These are phyloP conservation scores for Anthoceros angustus DNA, from an alignment of 225 moss, liverwort and hornwort genomes.

Conservation along the genomic window DNA sequence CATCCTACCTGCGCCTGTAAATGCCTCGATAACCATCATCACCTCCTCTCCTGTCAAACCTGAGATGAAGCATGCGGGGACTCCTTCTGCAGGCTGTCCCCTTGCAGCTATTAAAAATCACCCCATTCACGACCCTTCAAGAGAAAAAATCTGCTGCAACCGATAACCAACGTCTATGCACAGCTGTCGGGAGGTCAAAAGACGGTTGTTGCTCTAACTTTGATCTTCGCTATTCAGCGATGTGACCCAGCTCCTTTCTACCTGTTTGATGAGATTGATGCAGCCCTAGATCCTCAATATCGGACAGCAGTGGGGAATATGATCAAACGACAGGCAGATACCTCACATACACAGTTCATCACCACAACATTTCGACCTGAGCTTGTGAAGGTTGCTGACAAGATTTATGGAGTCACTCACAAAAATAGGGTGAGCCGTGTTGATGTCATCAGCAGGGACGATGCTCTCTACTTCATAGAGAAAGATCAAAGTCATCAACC, in stretches of 20 bases:
- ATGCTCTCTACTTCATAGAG: slow-evolving; percentile 68
- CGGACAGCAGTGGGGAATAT: slow-evolving; percentile 59
- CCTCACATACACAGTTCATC: slow-evolving; percentile 70
- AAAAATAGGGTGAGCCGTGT: slow-evolving; percentile 81
- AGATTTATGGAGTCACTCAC: slow-evolving; percentile 79
- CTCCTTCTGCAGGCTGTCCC: slow-evolving; percentile 27
- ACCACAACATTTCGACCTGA: slow-evolving; percentile 85
- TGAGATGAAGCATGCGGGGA: slow-evolving; percentile 49
- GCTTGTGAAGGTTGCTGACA: slow-evolving; percentile 77
- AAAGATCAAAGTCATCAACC: slow-evolving; percentile 61
- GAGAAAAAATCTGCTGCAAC: neutral
- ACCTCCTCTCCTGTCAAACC: slow-evolving; percentile 85
- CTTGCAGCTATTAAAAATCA: neutral
- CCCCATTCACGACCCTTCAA: neutral
- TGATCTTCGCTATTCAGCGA: slow-evolving; percentile 55
- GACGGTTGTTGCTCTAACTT: slow-evolving; percentile 46
- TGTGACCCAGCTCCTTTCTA: slow-evolving; percentile 59
- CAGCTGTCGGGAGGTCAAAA: slow-evolving; percentile 46
- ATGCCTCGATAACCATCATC: slow-evolving; percentile 59
- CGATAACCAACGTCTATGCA: neutral
- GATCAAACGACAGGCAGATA: slow-evolving; percentile 88
- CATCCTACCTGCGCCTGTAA: slow-evolving; percentile 42
- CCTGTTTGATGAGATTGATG: slow-evolving; percentile 84
- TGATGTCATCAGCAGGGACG: slow-evolving; percentile 54
- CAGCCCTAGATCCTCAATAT: slow-evolving; percentile 50